Conservation (phyloP, 2,329 filamentous ascomycete genomes). For the Nemania serpens region DNA sequence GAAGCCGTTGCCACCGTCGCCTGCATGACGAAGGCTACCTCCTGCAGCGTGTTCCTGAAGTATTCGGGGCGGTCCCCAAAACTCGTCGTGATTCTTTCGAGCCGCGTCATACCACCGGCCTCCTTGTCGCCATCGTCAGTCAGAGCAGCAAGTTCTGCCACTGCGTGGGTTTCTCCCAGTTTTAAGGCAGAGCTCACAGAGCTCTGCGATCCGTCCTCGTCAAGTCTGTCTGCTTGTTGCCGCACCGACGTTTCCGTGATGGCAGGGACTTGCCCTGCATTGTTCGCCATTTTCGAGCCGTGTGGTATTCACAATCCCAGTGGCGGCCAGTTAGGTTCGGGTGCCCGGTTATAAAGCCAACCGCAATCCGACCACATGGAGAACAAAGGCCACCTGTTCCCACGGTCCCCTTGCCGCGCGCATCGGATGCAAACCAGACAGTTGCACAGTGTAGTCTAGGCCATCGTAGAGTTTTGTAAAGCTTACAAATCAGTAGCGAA, state of each 20-base stretch:
- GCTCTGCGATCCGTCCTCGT: constrained; percentile 17
- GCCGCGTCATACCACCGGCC: constrained; percentile 23
- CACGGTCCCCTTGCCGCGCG: neutral
- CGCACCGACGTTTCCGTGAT: constrained; percentile 21
- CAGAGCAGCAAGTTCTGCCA: neutral
- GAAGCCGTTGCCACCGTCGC: constrained; percentile 71
- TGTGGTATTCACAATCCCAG: neutral
- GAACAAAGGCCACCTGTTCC: neutral
- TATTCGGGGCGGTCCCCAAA: constrained; percentile 55
- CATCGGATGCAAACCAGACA: neutral
- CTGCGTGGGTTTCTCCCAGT: neutral
- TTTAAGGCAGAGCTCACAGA: constrained; percentile 19
- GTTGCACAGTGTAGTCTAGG: neutral
- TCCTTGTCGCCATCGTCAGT: constrained; percentile 23
- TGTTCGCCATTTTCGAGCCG: constrained; percentile 14
- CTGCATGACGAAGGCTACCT: constrained; percentile 67
- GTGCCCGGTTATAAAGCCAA: neutral
- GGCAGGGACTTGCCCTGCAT: constrained; percentile 16
- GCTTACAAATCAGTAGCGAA: neutral
- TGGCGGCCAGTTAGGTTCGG: neutral
- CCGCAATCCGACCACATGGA: neutral
- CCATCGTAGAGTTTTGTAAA: neutral
- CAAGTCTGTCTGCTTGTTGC: neutral
- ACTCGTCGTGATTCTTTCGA: constrained; percentile 33
- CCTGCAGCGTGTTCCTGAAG: constrained; percentile 66